Evolutionary conservation across 352 stramenopile genomes (phyloP), one percentile per base, ranked within the genome.

Genomic region (Thraustotheca clavata): DNA sequence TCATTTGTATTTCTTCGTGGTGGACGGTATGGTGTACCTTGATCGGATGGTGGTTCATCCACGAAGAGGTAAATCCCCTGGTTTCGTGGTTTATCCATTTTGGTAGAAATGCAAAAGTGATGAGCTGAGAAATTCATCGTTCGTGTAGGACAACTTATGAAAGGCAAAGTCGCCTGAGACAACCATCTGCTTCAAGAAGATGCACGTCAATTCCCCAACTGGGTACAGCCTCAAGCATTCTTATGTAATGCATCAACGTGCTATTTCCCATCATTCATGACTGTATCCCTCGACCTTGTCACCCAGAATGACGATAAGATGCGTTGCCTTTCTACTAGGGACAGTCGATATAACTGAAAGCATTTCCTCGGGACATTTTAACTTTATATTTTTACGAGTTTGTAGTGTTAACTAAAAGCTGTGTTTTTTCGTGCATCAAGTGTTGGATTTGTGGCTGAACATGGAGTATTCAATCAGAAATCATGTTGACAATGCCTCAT

Each of bases 61-160:
- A 50, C 43, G 33, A 50, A 50, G 43, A 50, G 43, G 43, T 50
- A 50, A 14, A 50, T 50, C 22, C 43, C 43, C 33, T 50, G 43
- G 43, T 50, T 50, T 14, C 43, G 43, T 6, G 11, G 7, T 29
- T 50, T 50, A 29, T 50, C 43, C 43, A 50, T 50, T 6, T 18
- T 16, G 16, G 20, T 20, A 20, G 7, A 33, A 6, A 6, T 6
- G 43, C 33, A 22, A 6, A 14, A 50, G 33, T 6, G 12, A 29
- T 29, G 14, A 50, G 14, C 33, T 50, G 6, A 14, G 43, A 50
- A 50, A 50, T 50, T n/a, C n/a, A n/a, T n/a, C n/a, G n/a, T n/a
- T n/a, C n/a, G n/a, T n/a, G n/a, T n/a, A n/a, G n/a, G n/a, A n/a
- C n/a, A n/a, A n/a, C n/a, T n/a, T n/a, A n/a, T n/a, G n/a, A n/a